phyloP scores from a whole-genome alignment of 805 yeast genomes.

The Yueomyces sp. region DNA sequence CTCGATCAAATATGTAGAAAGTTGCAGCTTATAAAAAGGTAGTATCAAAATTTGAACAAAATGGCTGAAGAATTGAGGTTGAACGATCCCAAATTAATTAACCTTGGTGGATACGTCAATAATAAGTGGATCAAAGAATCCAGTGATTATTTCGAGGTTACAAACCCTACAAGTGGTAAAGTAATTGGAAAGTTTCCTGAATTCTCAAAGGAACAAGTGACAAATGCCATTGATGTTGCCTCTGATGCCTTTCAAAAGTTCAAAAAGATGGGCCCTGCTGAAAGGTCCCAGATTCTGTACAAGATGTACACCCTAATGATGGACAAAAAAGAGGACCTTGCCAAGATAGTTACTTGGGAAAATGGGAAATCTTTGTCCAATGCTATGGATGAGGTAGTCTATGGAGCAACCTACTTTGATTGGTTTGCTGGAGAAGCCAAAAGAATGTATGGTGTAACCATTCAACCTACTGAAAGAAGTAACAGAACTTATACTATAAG shows the following conservation, averaged over 20 bases:
- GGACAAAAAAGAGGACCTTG: slow-evolving; percentile 45
- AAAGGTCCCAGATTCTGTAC: slow-evolving; percentile 38
- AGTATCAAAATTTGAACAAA: no score
- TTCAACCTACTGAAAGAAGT: slow-evolving; percentile 38
- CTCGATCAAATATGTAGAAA: no score
- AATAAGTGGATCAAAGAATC: slow-evolving; percentile 55
- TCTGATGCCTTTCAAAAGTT: slow-evolving; percentile 31
- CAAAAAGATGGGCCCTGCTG: slow-evolving; percentile 35
- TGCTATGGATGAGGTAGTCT: slow-evolving; percentile 41
- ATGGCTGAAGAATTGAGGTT: neutral
- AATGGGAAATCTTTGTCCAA: slow-evolving; percentile 46
- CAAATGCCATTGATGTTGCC: slow-evolving; percentile 39
- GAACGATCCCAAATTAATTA: neutral
- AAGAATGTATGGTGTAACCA: slow-evolving; percentile 41
- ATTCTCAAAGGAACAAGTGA: slow-evolving; percentile 46
- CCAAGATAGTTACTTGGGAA: slow-evolving; percentile 43
- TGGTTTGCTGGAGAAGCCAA: slow-evolving; percentile 73
- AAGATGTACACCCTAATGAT: slow-evolving; percentile 37
- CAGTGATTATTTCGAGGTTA: slow-evolving; percentile 43
- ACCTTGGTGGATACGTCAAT: slow-evolving; percentile 42
- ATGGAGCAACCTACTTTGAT: slow-evolving; percentile 64
- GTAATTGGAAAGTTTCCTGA: slow-evolving; percentile 47
- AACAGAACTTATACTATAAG: slow-evolving; percentile 40
- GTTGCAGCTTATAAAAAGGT: no score
- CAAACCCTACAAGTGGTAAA: slow-evolving; percentile 63